Evolutionary conservation across 2,329 filamentous ascomycete genomes (phyloP).

Genomic region (Paracorniculantispora psalliotae): DNA sequence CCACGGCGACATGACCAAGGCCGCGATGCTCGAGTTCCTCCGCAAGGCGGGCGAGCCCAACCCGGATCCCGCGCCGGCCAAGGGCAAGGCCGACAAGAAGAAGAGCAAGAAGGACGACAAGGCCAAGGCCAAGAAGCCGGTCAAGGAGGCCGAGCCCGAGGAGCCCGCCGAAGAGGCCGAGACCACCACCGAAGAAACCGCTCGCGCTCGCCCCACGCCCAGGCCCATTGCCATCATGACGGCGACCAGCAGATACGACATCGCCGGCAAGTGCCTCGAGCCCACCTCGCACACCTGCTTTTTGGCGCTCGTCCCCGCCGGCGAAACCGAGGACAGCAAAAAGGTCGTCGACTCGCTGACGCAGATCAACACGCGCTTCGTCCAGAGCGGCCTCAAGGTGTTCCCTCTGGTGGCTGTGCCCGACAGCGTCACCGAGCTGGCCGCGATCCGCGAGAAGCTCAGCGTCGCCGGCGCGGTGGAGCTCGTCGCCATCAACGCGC

Average conservation of each 20-base stretch:
- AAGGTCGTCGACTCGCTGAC: constrained; percentile 60
- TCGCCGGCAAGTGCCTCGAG: constrained; percentile 68
- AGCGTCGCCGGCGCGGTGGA: constrained; percentile 58
- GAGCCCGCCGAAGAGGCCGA: constrained; percentile 28
- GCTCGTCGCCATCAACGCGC: constrained; percentile 77
- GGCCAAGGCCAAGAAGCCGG: constrained; percentile 25
- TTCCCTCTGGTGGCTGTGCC: constrained; percentile 83
- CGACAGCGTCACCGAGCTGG: constrained; percentile 33
- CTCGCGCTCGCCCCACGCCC: constrained; percentile 16
- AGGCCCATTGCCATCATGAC: constrained; percentile 58
- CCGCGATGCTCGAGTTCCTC: constrained; percentile 74
- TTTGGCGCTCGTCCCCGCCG: constrained; percentile 62
- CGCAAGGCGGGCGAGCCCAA: constrained; percentile 75
- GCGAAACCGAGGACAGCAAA: constrained; percentile 46
- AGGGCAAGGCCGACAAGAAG: constrained; percentile 37
- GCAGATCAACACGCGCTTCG: constrained; percentile 71
- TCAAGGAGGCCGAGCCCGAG: constrained; percentile 23
- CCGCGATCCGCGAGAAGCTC: constrained; percentile 47
- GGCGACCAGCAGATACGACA: constrained; percentile 58
- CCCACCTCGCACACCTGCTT: constrained; percentile 78
- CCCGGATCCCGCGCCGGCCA: constrained; percentile 56
- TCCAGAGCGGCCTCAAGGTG: constrained; percentile 57
- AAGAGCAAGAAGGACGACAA: constrained; percentile 32
- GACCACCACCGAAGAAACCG: constrained; percentile 23
- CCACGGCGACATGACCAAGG: constrained; percentile 80